A percentile compares a stretch with the other conserved stretches of the same genome.
Conservation (phyloP, 2,329 filamentous ascomycete genomes). For the Ophiostoma sp. region DNA sequence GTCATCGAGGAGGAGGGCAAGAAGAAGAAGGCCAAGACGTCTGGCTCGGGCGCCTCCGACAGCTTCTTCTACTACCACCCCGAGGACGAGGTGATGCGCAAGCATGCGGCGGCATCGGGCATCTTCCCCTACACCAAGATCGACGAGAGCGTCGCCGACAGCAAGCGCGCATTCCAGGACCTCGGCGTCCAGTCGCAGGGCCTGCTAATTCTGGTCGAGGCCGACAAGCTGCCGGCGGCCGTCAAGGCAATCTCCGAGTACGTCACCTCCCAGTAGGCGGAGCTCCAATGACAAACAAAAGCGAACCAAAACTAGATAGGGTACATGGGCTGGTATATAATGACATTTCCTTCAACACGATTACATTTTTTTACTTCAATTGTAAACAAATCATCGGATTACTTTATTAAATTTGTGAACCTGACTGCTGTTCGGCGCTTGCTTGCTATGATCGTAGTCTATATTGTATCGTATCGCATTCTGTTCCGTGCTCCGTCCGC, state of each 20-base stretch:
- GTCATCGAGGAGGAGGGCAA: constrained; percentile 33
- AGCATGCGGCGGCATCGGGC: constrained; percentile 63
- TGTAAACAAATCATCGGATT: neutral
- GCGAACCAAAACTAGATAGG: neutral
- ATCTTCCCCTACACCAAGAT: constrained; percentile 75
- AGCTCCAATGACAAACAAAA: constrained; percentile 12
- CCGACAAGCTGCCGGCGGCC: constrained; percentile 65
- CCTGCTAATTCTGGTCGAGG: constrained; percentile 82
- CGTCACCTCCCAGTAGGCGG: constrained; percentile 47
- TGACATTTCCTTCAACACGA: constrained; percentile 17
- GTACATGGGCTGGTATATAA: neutral
- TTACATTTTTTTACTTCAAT: constrained; percentile 3
- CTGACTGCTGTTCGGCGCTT: neutral
- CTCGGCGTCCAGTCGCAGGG: constrained; percentile 80
- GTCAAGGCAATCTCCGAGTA: constrained; percentile 73
- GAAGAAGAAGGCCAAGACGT: constrained; percentile 50
- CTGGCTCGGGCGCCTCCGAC: neutral
- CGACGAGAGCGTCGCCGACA: constrained; percentile 76
- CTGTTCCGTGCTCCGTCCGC: neutral
- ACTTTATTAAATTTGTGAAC: neutral
- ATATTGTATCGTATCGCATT: neutral
- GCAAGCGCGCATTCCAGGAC: constrained; percentile 91
- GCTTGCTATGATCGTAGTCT: neutral
- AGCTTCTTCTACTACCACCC: constrained; percentile 85
- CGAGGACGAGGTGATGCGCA: constrained; percentile 85